Base-by-base conservation (phyloP, 306 rosid genomes). In the Lathyrus oleraceus region DNA sequence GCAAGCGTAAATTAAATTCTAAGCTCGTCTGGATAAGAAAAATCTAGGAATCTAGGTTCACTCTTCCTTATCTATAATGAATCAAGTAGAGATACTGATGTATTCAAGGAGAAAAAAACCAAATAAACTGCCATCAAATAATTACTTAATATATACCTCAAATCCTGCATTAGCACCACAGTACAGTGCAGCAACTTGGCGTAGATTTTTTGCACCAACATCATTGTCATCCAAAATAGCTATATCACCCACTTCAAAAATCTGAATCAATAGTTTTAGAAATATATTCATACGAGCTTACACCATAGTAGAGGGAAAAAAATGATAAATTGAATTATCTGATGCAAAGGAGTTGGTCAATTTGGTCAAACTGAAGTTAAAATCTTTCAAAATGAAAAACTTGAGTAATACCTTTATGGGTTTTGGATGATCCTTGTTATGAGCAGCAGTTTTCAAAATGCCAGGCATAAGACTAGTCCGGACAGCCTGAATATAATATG, bases 391-490 rank as follows among this genome's bases (percentile, higher is more conserved):
- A 48, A 19, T 4, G 81, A 32, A 47, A 19, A 67, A 42, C 51
- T 44, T 38, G 9, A 72, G 19, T 11, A 23, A 27, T 74, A 92
- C 96, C 98, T 88, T 92, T 79, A 90, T 92, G 66, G 98, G 98
- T 88, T 90, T 90, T 40, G 98, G 90, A 71, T 90, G 93, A 79
- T 88, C 98, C 81, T 92, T 92, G 84, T 92, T 92, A 76, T 88
- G 91, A 25, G 89, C 91, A 76, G 90, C 86, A 39, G 91, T 85
- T 85, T 88, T 92, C 85, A 92, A 75, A 68, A 90, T 81, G 56
- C 98, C 98, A 49, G 98, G 86, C 96, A 92, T 90, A 67, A 92
- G 86, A 79, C 89, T 88, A 17, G 93, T 86, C 36, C 96, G 88
- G 12, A 84, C 96, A 54, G 88, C 87, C 96, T 87, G 79, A 40